Evolutionary conservation across 2,329 filamentous ascomycete genomes (phyloP), one percentile per base, ranked within the genome.

Genomic region (Capronia coronata): DNA sequence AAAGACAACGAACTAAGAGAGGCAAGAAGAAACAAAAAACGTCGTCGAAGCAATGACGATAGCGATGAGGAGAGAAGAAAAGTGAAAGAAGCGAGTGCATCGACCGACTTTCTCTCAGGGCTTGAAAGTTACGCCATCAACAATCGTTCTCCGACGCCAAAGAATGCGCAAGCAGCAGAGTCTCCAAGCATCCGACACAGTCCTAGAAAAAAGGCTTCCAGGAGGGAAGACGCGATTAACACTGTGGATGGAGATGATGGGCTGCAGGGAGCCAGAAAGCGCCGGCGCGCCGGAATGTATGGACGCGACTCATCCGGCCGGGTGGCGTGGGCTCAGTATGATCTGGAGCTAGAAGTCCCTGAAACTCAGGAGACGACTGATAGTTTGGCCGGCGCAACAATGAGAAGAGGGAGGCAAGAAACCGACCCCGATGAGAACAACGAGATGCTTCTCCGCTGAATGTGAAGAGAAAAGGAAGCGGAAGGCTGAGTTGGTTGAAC

Each of bases 41-140:
- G 22, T 14, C 19, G 11, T 6, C 18, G 34, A 5, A 37, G 34
- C 34, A 6, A 6, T 9, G 34, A 37, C 14, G 30, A 39, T 3
- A 19, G 37, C 16, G 18, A 29, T 18, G 11, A 16, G 5, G 16
- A 13, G 22, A 25, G 25, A 14, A 34, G 25, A 18, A 19, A 34
- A 3, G 37, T 25, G 2, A 39, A 37, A 23, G 35, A 30, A 7
- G 14, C 5, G 13, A 52, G 46, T 35, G 39, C 48, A 25, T 47
- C 42, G 7, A 55, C 53, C 21, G 53, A 52, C 16, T 55, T 49
- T 18, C 43, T 55, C 11, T 22, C 43, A 6, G 53, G 53, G 1
- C 13, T 44, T 1, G 39, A 40, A 16, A 55, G 52, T 22, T 55
- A 51, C 13, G 19, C 38, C 16, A 5, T 41, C 19, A 5, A 22